Evolutionary conservation across 208 protist genomes (phyloP), one percentile per base, ranked within the genome.

Genomic region (Porcisia hertigi): DNA sequence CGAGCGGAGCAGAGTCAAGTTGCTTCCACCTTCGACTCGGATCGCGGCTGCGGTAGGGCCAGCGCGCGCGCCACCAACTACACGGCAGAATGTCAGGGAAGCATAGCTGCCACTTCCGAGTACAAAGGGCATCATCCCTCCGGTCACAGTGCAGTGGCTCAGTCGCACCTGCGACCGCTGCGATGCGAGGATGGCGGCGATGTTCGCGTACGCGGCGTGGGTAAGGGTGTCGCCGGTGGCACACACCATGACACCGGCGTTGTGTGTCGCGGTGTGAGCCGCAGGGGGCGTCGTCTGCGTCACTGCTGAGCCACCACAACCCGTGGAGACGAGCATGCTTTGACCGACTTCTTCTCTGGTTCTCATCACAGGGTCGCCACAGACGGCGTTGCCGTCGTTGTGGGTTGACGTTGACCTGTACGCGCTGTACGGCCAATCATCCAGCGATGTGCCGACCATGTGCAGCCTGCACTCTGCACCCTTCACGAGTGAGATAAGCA

Each of bases 391-490:
- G 49, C 52, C 30, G 23, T 52, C 53, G 53, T 45, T 23, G 20
- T 18, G 14, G 6, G 12, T 57, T 3, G 49, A 9, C 8, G 12
- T 45, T 3, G 39, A 23, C 45, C 5, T 45, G 67, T 55, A 36
- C 30, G 34, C 57, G 77, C 54, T 9, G 57, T 69, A 77, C 8
- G 77, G 77, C 77, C 77, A 81, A 12, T 62, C 41, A 47, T 65
- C 41, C n/a, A 72, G 71, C 9, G 77, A 62, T 39, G 77, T 57
- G 34, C 77, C 77, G 0, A 73, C 65, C 69, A 75, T 71, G 65
- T 81, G 77, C 55, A 81, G 65, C 16, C 62, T 72, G 72, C 77
- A 67, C 71, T 81, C 54, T 54, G 77, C 77, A 2, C 77, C 77
- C 47, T 73, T 53, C 0, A 62, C 53, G 36, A 81, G 65, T 45